Base-by-base conservation (phyloP, 805 yeast genomes). In the Suhomyces vadensis region DNA sequence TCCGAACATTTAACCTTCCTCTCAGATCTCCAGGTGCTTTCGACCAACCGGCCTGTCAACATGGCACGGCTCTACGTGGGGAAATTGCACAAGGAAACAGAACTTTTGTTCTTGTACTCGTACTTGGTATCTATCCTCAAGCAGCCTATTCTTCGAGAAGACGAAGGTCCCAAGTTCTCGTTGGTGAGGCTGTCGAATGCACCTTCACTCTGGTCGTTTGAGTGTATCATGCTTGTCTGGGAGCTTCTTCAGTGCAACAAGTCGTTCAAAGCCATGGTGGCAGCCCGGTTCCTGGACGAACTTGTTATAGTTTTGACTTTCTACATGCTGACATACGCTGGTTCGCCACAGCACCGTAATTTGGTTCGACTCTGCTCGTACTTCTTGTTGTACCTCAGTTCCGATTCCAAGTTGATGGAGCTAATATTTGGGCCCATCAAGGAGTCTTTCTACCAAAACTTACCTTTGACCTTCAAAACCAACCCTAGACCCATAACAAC, bases 161-260 rank as follows among this genome's bases (percentile, higher is more conserved):
- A 22, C 10, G 43, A 42, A 11, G 4, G 36, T 2, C 22, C 47
- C 25, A 37, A 41, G 39, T 44, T 50, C 35, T 22, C 41, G 13
- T 20, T 44, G 11, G 37, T 37, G 20, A 33, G 35, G 16, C 16
- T 52, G 55, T 20, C 46, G 54, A 40, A 37, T 49, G 44, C 50
- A 48, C 58, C 65, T 37, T 52, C 69, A 4, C 54, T 73, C 14
- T 72, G 90, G 83, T 60, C 81, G 2, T 65, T 73, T 3, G 91
- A 85, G 55, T 57, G 78, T n/a, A 62, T 80, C 5, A 73, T 85
- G 58, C 58, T 91, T 6, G 52, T 86, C 11, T 87, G 95, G 87
- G 95, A 87, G 54, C 64, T 89, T 35, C 64, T 79, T 25, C 92
- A 87, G 57, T 82, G 89, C 53, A 92, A 92, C 63, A 71, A 71